These are phyloP conservation scores for Russula sp. DNA, from an alignment of 768 basidiomycete genomes.

Conservation along the genomic window DNA sequence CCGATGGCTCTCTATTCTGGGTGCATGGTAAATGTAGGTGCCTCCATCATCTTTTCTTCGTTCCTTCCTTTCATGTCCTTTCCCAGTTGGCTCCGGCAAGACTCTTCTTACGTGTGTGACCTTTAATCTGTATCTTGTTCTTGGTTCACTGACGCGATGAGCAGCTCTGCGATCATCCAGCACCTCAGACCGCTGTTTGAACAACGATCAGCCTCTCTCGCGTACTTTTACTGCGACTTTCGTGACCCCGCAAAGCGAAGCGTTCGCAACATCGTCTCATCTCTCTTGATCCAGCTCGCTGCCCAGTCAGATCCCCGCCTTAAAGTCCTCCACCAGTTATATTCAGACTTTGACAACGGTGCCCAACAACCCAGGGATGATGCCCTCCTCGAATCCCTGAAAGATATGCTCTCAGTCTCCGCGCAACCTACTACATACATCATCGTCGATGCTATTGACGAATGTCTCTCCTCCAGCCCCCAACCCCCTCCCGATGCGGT, in stretches of 20 bases:
- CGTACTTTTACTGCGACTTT: slow-evolving; percentile 26
- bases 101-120: slow-evolving; percentile 8
- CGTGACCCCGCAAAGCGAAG: slow-evolving; percentile 17
- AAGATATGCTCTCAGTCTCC: slow-evolving; percentile 4
- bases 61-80: background rate
- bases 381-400: slow-evolving; percentile 13
- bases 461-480: slow-evolving; percentile 14
- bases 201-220: slow-evolving; percentile 7
- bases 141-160: background rate
- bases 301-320: slow-evolving; percentile 1
- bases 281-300: slow-evolving; percentile 23
- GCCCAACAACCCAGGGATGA: slow-evolving; percentile 1
- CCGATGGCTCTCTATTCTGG: background rate
- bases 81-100: slow-evolving; percentile 10
- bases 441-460: slow-evolving; percentile 24
- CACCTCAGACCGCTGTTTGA: background rate
- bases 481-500: slow-evolving; percentile 1
- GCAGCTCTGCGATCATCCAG: slow-evolving; percentile 11
- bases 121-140: background rate
- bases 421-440: slow-evolving; percentile 16
- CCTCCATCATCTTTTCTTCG: background rate
- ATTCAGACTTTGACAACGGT: background rate
- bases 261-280: slow-evolving; percentile 17
- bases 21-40: slow-evolving; percentile 5
- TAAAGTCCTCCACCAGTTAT: background rate